Evolutionary conservation across 495 filamentous ascomycete species (phyloP).

Genomic region (Usnea hakonensis): DNA sequence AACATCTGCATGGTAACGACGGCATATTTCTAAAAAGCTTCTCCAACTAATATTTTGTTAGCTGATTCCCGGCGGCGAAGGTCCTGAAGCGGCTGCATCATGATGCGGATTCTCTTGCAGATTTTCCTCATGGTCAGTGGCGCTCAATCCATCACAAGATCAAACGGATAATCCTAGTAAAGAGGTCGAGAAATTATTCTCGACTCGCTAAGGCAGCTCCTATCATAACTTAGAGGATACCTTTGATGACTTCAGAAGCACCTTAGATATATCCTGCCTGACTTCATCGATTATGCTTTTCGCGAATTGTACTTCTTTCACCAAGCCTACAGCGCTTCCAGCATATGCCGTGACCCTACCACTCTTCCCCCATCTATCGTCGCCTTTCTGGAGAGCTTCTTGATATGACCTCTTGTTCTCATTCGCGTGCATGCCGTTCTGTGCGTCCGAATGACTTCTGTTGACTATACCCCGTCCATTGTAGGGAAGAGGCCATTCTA

Average conservation of each 20-base stretch:
- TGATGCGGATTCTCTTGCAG: not conserved
- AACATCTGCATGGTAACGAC: conserved; percentile 92
- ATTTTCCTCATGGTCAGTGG: not conserved
- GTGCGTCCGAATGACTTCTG: conserved; percentile 47
- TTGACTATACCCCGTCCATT: conserved; percentile 57
- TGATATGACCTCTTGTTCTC: conserved; percentile 51
- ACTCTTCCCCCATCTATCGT: conserved; percentile 46
- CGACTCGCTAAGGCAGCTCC: not conserved
- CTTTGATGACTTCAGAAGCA: conserved; percentile 2
- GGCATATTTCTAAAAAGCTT: not conserved
- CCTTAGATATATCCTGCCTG: conserved; percentile 17
- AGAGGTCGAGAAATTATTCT: not conserved
- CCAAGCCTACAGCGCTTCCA: conserved; percentile 36
- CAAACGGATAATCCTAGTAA: not conserved
- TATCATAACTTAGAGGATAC: conserved; percentile 2
- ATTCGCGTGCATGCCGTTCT: conserved; percentile 40
- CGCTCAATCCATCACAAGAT: not conserved
- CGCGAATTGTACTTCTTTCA: conserved; percentile 28
- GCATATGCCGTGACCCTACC: conserved; percentile 64
- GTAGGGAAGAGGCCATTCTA: conserved; percentile 55
- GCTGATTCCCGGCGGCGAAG: conserved; percentile 86
- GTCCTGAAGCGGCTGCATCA: conserved; percentile 42
- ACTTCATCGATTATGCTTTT: conserved; percentile 29
- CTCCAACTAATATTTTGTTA: conserved; percentile 27
- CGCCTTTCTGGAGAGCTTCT: conserved; percentile 40